Percentiles rank a stretch among this genome's conserved stretches.
Conservation (phyloP, 2,329 filamentous ascomycete species). For the Cladosporium austrohemisphaericum region DNA sequence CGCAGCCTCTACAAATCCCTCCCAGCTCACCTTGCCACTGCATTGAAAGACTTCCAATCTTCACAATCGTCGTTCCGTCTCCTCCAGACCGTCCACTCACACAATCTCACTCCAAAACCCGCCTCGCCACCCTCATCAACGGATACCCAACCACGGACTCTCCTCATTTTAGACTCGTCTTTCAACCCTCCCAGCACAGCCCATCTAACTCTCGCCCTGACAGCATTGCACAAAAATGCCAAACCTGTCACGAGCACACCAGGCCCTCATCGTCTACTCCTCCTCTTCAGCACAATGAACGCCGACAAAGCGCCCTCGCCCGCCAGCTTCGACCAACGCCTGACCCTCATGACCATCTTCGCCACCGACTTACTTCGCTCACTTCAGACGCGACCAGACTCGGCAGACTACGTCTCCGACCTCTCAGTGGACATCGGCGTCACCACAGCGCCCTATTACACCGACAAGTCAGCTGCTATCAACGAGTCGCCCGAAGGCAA, state of each 20-base stretch:
- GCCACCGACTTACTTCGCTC: conserved; percentile 50
- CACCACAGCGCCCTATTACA: conserved; percentile 69
- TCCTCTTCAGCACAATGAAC: conserved; percentile 62
- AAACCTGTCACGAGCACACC: conserved; percentile 28
- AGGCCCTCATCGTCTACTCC: conserved; percentile 48
- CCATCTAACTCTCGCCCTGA: conserved; percentile 53
- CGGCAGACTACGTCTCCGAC: neutral
- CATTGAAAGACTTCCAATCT: conserved; percentile 42
- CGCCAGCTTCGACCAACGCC: conserved; percentile 62
- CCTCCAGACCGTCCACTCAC: conserved; percentile 32
- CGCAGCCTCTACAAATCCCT: conserved; percentile 25
- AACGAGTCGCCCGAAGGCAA: conserved; percentile 30
- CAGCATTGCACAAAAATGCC: conserved; percentile 45
- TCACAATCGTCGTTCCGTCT: conserved; percentile 36
- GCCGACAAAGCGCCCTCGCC: conserved; percentile 65
- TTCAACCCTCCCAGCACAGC: conserved; percentile 63
- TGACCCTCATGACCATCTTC: conserved; percentile 69
- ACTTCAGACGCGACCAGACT: neutral
- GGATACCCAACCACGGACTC: conserved; percentile 35
- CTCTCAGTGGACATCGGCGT: conserved; percentile 60
- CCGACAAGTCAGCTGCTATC: conserved; percentile 64
- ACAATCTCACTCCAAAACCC: conserved; percentile 18
- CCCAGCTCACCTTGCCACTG: conserved; percentile 36
- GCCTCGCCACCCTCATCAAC: conserved; percentile 14
- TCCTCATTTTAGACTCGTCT: conserved; percentile 63